Percentiles rank a stretch among this genome's conserved stretches.
phyloP scores from a whole-genome alignment of 2,329 filamentous ascomycete species.

The Colletotrichum sansevieriae region DNA sequence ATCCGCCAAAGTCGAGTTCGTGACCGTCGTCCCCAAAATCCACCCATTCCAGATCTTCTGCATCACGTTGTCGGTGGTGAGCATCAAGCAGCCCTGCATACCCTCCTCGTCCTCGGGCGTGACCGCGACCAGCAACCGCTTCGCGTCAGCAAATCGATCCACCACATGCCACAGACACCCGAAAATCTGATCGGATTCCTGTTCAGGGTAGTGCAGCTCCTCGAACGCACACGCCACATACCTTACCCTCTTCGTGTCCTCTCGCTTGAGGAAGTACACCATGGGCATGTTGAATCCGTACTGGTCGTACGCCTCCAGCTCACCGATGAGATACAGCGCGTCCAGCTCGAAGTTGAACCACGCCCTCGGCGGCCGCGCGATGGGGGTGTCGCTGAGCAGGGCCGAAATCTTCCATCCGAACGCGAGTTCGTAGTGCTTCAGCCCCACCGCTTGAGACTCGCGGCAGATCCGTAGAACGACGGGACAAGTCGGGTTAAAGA shows the following conservation, averaged over 20 bases:
- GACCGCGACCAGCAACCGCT: slow-evolving; percentile 57
- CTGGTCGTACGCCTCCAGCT: slow-evolving; percentile 61
- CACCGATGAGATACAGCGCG: slow-evolving; percentile 61
- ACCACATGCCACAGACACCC: slow-evolving; percentile 62
- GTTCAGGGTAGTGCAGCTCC: slow-evolving; percentile 58
- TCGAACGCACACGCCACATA: slow-evolving; percentile 59
- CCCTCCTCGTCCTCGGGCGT: slow-evolving; percentile 53
- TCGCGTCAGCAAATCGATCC: slow-evolving; percentile 56
- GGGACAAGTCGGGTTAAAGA: slow-evolving; percentile 49
- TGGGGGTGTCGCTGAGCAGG: slow-evolving; percentile 51
- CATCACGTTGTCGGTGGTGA: slow-evolving; percentile 54
- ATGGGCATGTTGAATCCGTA: slow-evolving; percentile 63
- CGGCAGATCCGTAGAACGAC: slow-evolving; percentile 59
- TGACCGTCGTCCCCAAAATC: slow-evolving; percentile 56
- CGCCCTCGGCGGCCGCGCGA: slow-evolving; percentile 53
- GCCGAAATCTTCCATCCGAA: slow-evolving; percentile 62
- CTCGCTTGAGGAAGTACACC: slow-evolving; percentile 60
- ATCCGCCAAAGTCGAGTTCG: slow-evolving; percentile 55
- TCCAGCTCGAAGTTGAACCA: slow-evolving; percentile 64
- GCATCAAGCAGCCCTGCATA: slow-evolving; percentile 47
- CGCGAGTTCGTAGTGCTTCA: slow-evolving; percentile 59
- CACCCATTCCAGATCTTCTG: slow-evolving; percentile 64
- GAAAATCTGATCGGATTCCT: slow-evolving; percentile 60
- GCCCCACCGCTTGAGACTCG: slow-evolving; percentile 58
- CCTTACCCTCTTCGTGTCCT: slow-evolving; percentile 58